Conservation (phyloP, 306 rosid genomes). For the Betula pendula region DNA sequence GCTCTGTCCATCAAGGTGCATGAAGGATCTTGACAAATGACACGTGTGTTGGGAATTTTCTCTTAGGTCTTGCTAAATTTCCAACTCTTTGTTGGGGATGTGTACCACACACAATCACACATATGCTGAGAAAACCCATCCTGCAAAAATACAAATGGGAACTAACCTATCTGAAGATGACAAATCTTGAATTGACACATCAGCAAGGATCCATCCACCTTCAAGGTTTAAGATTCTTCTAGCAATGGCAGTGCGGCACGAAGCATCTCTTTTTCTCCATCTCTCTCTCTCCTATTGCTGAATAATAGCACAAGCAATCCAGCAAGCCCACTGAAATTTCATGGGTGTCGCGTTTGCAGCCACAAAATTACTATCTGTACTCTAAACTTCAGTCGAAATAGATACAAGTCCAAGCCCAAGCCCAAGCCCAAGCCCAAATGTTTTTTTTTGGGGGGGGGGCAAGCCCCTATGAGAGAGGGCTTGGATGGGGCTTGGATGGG, state of each 20-base stretch:
- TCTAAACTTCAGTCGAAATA: background rate
- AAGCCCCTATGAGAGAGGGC: no score
- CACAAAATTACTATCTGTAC: background rate
- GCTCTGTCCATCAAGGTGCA: background rate
- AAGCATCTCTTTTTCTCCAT: no score
- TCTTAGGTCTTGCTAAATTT: background rate
- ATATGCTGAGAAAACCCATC: background rate
- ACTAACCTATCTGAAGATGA: conserved; percentile 29
- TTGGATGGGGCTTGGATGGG: no score
- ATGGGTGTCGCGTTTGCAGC: background rate
- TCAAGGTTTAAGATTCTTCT: conserved; percentile 6
- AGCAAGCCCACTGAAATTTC: background rate
- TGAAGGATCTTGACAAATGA: conserved; percentile 1
- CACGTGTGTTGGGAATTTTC: conserved; percentile 14
- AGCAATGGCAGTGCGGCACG: no score
- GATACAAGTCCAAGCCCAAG: no score
- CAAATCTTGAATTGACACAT: conserved; percentile 46
- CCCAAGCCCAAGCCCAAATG: background rate
- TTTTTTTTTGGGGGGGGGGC: no score
- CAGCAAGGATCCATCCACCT: background rate
- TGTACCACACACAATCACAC: conserved; percentile 24
- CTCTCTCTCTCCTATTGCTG: no score
- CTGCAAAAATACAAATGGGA: conserved; percentile 9
- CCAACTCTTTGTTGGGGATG: conserved; percentile 27
- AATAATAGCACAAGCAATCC: background rate